phyloP scores from a whole-genome alignment of 1,284 basidiomycete species.

The Ceratobasidium sp. region DNA sequence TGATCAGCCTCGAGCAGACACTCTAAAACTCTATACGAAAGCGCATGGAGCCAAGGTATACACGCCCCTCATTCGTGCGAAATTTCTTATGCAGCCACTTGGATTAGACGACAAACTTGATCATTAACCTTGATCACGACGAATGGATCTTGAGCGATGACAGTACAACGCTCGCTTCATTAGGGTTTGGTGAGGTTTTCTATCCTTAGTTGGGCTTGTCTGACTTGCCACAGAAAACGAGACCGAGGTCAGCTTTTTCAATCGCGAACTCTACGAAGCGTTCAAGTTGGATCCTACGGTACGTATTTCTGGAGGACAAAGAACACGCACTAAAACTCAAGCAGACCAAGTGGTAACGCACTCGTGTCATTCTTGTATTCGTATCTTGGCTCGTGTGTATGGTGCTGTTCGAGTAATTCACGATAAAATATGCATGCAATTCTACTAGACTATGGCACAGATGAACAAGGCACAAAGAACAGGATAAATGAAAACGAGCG shows the following conservation, averaged over 20 bases:
- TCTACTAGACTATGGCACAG: slow-evolving; percentile 37
- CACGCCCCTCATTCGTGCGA: slow-evolving; percentile 6
- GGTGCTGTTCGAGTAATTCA: slow-evolving; percentile 28
- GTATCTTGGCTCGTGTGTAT: neutral
- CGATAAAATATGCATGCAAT: slow-evolving; percentile 40
- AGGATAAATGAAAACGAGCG: slow-evolving; percentile 27
- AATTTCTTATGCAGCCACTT: neutral
- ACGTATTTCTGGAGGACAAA: slow-evolving; percentile 36
- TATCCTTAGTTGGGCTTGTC: neutral
- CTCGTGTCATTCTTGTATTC: slow-evolving; percentile 30
- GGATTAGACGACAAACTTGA: slow-evolving; percentile 85
- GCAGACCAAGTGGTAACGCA: slow-evolving; percentile 61
- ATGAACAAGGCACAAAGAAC: slow-evolving; percentile 32
- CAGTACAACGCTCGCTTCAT: slow-evolving; percentile 64
- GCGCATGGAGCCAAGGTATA: slow-evolving; percentile 91
- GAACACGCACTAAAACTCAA: neutral
- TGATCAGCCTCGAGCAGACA: slow-evolving; percentile 62
- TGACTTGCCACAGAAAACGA: slow-evolving; percentile 78
- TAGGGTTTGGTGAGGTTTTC: slow-evolving; percentile 71
- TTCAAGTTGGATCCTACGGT: slow-evolving; percentile 87
- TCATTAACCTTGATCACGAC: slow-evolving; percentile 94
- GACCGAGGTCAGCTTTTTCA: slow-evolving; percentile 91
- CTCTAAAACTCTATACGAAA: slow-evolving; percentile 90
- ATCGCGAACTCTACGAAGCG: slow-evolving; percentile 71
- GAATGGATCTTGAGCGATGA: slow-evolving; percentile 87